phyloP scores from a whole-genome alignment of 345 rosid genomes.

The Hibiscus syriacus region DNA sequence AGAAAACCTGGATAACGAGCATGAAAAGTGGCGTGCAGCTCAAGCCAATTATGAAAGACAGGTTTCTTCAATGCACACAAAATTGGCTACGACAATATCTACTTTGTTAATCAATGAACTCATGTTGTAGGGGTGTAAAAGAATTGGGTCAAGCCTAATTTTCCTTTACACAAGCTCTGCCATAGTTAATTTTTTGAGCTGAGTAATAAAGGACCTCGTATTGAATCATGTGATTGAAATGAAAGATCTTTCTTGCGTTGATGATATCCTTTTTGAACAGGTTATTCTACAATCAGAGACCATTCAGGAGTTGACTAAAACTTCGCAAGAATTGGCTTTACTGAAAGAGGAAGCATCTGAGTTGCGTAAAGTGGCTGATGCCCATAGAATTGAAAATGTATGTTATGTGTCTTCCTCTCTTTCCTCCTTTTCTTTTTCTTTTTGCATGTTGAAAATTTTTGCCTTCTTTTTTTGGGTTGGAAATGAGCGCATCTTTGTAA shows the following conservation, averaged over 20 bases:
- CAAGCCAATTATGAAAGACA: constrained; percentile 95
- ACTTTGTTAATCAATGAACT: neutral
- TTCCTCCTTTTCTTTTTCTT: neutral
- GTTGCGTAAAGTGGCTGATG: constrained; percentile 58
- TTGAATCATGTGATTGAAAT: too few relatives aligned
- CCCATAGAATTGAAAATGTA: constrained; percentile 63
- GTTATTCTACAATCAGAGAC: constrained; percentile 92
- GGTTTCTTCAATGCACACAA: constrained; percentile 28
- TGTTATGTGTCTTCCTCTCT: neutral
- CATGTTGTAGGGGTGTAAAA: neutral
- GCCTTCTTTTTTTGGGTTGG: neutral
- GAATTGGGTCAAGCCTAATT: neutral
- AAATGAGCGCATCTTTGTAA: neutral
- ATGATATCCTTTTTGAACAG: constrained; percentile 32
- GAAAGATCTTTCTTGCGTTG: too few relatives aligned
- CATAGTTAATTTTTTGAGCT: neutral
- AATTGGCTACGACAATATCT: neutral
- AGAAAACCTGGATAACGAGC: constrained; percentile 64
- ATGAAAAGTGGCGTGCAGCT: constrained; percentile 70
- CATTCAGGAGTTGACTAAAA: constrained; percentile 82
- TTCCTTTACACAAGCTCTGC: neutral
- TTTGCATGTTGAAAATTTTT: neutral
- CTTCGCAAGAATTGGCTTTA: constrained; percentile 66
- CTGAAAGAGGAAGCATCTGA: constrained; percentile 71
- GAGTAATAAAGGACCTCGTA: neutral